Conservation (phyloP, 2,329 filamentous ascomycete species). For the Drechslerella stenobrocha region DNA sequence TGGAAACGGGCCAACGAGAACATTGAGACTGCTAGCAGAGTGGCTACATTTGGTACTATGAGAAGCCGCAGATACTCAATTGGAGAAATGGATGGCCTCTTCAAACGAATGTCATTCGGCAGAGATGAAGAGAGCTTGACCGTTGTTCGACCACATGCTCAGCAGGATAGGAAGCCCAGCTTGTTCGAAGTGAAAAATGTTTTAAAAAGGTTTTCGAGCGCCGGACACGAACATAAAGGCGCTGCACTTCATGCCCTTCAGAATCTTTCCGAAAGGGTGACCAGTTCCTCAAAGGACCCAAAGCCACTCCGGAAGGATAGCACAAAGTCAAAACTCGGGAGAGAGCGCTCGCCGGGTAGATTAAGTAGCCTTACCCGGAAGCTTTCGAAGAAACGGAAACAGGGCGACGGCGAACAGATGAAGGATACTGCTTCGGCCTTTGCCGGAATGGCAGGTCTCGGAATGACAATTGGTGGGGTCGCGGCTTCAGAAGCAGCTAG, state of each 20-base stretch:
- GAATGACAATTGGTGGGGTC: conserved; percentile 38
- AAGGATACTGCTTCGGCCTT: conserved; percentile 42
- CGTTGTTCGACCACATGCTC: conserved; percentile 23
- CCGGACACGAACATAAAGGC: conserved; percentile 40
- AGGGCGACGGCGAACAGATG: conserved; percentile 25
- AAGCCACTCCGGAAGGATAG: conserved; percentile 42
- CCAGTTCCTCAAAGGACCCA: conserved; percentile 22
- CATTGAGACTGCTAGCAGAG: conserved; percentile 58
- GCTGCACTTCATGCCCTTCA: conserved; percentile 39
- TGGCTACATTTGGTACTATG: conserved; percentile 53
- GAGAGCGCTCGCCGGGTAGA: conserved; percentile 37
- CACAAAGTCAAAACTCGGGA: conserved; percentile 32
- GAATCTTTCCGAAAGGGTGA: conserved; percentile 32
- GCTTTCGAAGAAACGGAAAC: conserved; percentile 44
- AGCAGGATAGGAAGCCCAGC: conserved; percentile 40
- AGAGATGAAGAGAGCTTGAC: conserved; percentile 49
- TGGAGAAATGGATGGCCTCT: conserved; percentile 52
- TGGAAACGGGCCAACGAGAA: conserved; percentile 58
- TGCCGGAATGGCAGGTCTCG: conserved; percentile 34
- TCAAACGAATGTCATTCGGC: conserved; percentile 52
- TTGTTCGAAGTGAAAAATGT: conserved; percentile 47
- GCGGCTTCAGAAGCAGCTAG: conserved; percentile 26
- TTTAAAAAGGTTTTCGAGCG: conserved; percentile 44
- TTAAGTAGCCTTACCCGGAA: conserved; percentile 40
- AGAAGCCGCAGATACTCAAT: conserved; percentile 49